Evolutionary conservation across 257 asterid species (phyloP), one percentile per base, ranked within the genome.

Genomic region (Paraleonurus japonicus): DNA sequence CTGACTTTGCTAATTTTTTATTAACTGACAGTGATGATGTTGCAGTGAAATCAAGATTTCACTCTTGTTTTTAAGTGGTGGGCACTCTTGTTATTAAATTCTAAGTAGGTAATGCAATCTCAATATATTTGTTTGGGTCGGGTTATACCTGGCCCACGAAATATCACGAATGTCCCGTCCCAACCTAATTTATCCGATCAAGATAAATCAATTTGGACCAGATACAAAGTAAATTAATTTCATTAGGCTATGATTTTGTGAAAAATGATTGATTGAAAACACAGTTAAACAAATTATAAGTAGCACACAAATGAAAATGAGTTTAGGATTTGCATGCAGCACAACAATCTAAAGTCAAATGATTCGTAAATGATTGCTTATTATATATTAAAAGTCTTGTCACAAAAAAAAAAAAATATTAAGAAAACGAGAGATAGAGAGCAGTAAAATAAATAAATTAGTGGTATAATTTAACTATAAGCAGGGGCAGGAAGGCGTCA

Each of bases 11-110:
- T 62, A 5, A 4, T 62, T 1, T 62, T 62, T 11, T 17, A 62
- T 35, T 61, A 9, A 19, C 68, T 37, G 51, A 61, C 33, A 8
- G 45, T 58, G 45, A 27, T 33, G 54, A 10, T 72, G 76, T 32
- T 7, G n/a, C 76, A 45, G 0, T 8, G 30, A 23, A 39, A 53
- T 2, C 28, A 23, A 58, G 39, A 64, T 64, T 60, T 8, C 10
- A 28, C 22, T 17, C 39, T n/a, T 2, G 60, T 6, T 45, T 60
- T 28, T 13, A n/a, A n/a, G 7, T 15, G 7, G 7, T 4, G 2
- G 19, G 4, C 0, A 15, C 53, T 45, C 20, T 54, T 22, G 32
- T 20, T 54, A 54, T 7, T 58, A 35, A 71, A 71, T 22, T 28
- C 48, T 16, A 1, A 58, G 24, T 54, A 69, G 65, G 53, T 35